phyloP scores from a whole-genome alignment of 768 basidiomycete genomes.

The Auricularia sp. region DNA sequence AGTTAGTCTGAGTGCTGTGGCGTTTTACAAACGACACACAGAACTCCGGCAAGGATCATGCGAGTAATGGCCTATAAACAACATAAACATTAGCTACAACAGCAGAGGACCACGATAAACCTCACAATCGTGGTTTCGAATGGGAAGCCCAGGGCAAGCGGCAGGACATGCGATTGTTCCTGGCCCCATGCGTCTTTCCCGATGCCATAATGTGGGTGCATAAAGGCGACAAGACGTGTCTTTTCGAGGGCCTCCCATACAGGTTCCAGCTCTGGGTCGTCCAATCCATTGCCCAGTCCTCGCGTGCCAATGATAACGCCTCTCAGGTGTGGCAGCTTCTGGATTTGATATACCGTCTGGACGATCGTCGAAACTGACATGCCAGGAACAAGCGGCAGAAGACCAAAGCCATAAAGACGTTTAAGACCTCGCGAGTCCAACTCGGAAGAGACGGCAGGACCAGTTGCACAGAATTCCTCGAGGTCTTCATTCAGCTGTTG shows the following conservation, averaged over 20 bases:
- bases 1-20: conserved; percentile 64
- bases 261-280: conserved; percentile 67
- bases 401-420: conserved; percentile 74
- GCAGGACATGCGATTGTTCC: conserved; percentile 79
- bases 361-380: conserved; percentile 46
- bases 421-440: conserved; percentile 29
- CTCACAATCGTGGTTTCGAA: conserved; percentile 82
- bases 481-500: conserved; percentile 66
- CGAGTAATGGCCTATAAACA: background rate
- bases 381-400: conserved; percentile 70
- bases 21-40: conserved; percentile 22
- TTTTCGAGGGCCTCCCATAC: conserved; percentile 72
- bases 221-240: conserved; percentile 63
- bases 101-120: conserved; percentile 6
- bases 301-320: conserved; percentile 75
- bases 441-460: conserved; percentile 31
- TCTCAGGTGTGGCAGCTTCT: conserved; percentile 52
- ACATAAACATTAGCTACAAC: background rate
- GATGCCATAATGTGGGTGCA: conserved; percentile 83
- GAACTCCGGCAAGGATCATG: background rate
- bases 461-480: conserved; percentile 66
- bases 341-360: conserved; percentile 57
- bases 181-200: conserved; percentile 64
- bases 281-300: conserved; percentile 69
- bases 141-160: conserved; percentile 79